A percentile compares a stretch with the other conserved stretches of the same genome.
phyloP scores from a whole-genome alignment of 495 filamentous ascomycete genomes.

The Hamigera avellanea region DNA sequence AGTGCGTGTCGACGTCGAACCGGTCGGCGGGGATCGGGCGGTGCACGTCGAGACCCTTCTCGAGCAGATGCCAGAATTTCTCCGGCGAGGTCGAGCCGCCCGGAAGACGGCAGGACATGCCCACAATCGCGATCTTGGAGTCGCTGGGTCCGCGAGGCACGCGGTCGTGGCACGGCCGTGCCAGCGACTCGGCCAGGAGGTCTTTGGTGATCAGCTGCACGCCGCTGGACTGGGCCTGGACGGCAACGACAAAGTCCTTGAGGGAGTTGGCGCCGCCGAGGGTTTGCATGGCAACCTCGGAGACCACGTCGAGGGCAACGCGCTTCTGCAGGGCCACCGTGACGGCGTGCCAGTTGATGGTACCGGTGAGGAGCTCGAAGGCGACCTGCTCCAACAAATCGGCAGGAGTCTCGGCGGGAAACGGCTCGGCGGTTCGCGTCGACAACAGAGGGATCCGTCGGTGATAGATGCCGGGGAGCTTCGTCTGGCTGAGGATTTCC shows the following conservation, averaged over 20 bases:
- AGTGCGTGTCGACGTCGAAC: slow-evolving; percentile 28
- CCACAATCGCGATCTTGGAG: slow-evolving; percentile 30
- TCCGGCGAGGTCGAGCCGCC: slow-evolving; percentile 16
- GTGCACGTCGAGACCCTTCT: slow-evolving; percentile 23
- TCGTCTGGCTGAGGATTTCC: not conserved
- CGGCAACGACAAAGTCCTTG: slow-evolving; percentile 3
- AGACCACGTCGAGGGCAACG: no score
- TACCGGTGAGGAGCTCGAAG: slow-evolving; percentile 19
- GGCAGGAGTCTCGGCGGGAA: slow-evolving; percentile 4
- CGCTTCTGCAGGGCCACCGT: slow-evolving; percentile 8
- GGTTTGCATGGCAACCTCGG: no score
- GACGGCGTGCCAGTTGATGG: slow-evolving; percentile 19
- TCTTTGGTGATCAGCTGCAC: slow-evolving; percentile 3
- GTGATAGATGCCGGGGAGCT: not conserved
- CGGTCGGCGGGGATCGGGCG: slow-evolving; percentile 25
- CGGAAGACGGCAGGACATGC: slow-evolving; percentile 29
- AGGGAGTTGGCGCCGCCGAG: slow-evolving; percentile 3
- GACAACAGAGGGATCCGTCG: slow-evolving; percentile 5
- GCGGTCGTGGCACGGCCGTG: not conserved
- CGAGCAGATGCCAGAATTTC: slow-evolving; percentile 27
- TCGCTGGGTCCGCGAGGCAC: slow-evolving; percentile 3
- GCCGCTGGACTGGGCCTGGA: not conserved
- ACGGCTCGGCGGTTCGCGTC: slow-evolving; percentile 10
- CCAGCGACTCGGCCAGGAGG: slow-evolving; percentile 2
- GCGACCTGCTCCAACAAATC: slow-evolving; percentile 21